Evolutionary conservation across 345 rosid genomes (phyloP).

Genomic region (Hirschfeldia incana): DNA sequence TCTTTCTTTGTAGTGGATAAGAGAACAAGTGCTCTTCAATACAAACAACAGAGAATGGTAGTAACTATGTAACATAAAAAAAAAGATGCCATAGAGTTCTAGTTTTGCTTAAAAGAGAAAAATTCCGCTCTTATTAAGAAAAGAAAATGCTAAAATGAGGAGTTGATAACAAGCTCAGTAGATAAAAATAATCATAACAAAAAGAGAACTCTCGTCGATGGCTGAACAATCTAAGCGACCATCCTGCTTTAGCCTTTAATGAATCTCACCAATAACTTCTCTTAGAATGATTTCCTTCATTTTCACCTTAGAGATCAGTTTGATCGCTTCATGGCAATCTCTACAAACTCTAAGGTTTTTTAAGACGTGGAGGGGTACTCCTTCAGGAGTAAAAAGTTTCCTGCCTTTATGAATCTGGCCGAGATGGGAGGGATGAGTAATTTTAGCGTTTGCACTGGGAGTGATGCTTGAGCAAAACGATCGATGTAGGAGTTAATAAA

Average conservation of each 20-base stretch:
- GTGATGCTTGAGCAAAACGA: slow-evolving; percentile 26
- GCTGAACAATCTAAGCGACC: too few relatives aligned
- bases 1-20: background rate
- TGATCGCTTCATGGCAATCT: too few relatives aligned
- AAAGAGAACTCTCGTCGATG: background rate
- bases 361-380: too few relatives aligned
- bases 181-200: background rate
- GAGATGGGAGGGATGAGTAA: background rate
- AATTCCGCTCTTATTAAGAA: background rate
- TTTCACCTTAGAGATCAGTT: too few relatives aligned
- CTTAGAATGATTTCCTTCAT: too few relatives aligned
- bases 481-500: slow-evolving; percentile 30
- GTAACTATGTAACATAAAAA: slow-evolving; percentile 8
- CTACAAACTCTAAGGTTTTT: too few relatives aligned
- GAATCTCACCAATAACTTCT: too few relatives aligned
- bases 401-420: too few relatives aligned
- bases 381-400: too few relatives aligned
- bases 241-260: too few relatives aligned
- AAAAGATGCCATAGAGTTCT: background rate
- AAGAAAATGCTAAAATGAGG: background rate
- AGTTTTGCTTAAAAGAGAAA: background rate
- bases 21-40: slow-evolving; percentile 5
- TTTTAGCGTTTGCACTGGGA: background rate
- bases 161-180: background rate
- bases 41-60: slow-evolving; percentile 15